Evolutionary conservation across 306 rosid genomes (phyloP).

Genomic region (Corylus avellana): DNA sequence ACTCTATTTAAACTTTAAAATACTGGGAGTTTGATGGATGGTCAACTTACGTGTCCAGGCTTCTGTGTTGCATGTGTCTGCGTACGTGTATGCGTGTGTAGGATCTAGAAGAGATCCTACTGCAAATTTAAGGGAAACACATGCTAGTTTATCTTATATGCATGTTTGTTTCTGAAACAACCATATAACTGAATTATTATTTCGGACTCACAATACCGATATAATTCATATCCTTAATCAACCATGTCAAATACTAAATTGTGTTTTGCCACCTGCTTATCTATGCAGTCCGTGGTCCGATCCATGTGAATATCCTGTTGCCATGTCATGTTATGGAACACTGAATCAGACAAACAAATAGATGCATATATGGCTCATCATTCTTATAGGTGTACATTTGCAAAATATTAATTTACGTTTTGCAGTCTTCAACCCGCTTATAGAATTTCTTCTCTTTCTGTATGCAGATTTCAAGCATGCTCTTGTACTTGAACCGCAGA

Average conservation of each 20-base stretch:
- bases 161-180: not conserved
- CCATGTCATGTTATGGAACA: not conserved
- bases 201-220: not conserved
- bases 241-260: not conserved
- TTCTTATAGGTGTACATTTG: not conserved
- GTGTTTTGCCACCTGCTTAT: not conserved
- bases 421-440: not conserved
- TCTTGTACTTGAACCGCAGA: constrained; percentile 78
- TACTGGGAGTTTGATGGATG: not conserved
- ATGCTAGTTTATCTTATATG: not conserved
- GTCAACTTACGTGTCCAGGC: no score
- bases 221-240: not conserved
- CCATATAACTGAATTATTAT: not conserved
- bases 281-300: not conserved
- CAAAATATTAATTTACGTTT: not conserved
- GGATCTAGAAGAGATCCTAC: no score
- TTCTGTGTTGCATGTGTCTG: no score
- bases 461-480: constrained; percentile 85
- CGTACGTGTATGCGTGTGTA: no score
- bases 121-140: no score
- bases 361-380: not conserved
- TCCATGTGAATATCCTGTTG: not conserved
- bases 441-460: constrained; percentile 11
- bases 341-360: not conserved
- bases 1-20: not conserved